A percentile compares a stretch with the other conserved stretches of the same genome.
Conservation (phyloP, 139 green algal genomes). For the Parachlorella kessleri region DNA sequence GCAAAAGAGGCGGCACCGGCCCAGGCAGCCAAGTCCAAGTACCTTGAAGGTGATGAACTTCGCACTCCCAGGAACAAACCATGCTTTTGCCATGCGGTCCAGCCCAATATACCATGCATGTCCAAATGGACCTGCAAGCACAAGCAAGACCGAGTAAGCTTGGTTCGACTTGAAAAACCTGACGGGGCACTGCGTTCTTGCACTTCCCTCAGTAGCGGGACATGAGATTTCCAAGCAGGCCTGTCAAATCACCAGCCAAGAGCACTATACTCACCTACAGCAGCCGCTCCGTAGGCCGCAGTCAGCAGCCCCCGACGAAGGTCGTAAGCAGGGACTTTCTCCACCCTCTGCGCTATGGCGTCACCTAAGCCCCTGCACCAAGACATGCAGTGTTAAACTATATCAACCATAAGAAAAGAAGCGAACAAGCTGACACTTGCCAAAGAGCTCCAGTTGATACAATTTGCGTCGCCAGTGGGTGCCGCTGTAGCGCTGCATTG, state of each 20-base stretch:
- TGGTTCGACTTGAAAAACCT: background rate
- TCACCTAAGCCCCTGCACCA: slow-evolving; percentile 34
- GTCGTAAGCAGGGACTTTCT: background rate
- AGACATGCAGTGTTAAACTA: background rate
- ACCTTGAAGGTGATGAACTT: slow-evolving; percentile 30
- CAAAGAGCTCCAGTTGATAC: slow-evolving; percentile 26
- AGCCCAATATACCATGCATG: slow-evolving; percentile 39
- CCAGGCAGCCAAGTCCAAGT: too few species aligned
- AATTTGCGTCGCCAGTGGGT: slow-evolving; percentile 23
- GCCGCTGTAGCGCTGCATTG: background rate
- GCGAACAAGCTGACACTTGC: too few species aligned
- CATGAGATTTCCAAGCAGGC: too few species aligned
- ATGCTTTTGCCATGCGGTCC: background rate
- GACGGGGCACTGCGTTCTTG: too few species aligned
- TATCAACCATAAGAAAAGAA: too few species aligned
- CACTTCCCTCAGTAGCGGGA: too few species aligned
- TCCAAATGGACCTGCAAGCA: slow-evolving; percentile 14
- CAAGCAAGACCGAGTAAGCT: slow-evolving; percentile 14
- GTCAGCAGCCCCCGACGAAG: slow-evolving; percentile 8
- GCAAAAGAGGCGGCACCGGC: too few species aligned
- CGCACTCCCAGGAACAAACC: slow-evolving; percentile 4
- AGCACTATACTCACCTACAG: background rate
- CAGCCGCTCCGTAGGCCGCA: slow-evolving; percentile 19
- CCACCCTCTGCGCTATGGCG: slow-evolving; percentile 32
- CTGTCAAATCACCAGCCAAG: too few species aligned